These are phyloP conservation scores for Aeminium ludgeri DNA, from an alignment of 495 filamentous ascomycete genomes.

Conservation along the genomic window DNA sequence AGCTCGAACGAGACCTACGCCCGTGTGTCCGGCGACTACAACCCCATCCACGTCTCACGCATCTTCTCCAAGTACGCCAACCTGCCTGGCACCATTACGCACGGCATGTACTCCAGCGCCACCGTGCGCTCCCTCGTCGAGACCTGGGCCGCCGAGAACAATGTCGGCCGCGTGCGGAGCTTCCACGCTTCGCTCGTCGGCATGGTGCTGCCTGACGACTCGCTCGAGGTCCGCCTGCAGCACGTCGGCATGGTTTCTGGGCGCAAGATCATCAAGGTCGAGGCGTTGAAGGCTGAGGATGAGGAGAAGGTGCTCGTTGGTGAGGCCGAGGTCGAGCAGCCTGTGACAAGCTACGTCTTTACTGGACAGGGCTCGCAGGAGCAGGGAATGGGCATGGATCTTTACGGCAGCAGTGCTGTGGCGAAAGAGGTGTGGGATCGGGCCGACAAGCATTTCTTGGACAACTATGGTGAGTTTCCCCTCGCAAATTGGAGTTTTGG, in stretches of 20 bases:
- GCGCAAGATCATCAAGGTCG: slow-evolving; percentile 97
- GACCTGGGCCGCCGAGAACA: slow-evolving; percentile 98
- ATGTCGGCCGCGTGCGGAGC: slow-evolving; percentile 88
- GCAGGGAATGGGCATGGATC: slow-evolving; percentile 99
- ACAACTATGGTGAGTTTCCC: slow-evolving; percentile 74
- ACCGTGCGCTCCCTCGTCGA: slow-evolving; percentile 96
- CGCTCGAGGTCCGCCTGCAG: slow-evolving; percentile 81
- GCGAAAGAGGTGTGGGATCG: slow-evolving; percentile 97
- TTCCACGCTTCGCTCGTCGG: slow-evolving; percentile 90
- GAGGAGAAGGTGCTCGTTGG: slow-evolving; percentile 90
- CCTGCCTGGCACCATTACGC: slow-evolving; percentile 89
- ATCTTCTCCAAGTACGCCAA: slow-evolving; percentile 92
- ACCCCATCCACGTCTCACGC: slow-evolving; percentile 94
- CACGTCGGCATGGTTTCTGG: slow-evolving; percentile 96
- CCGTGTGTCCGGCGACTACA: slow-evolving; percentile 92
- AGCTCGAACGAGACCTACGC: slow-evolving; percentile 96
- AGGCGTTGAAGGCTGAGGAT: slow-evolving; percentile 79
- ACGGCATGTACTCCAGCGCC: slow-evolving; percentile 98
- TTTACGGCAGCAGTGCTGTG: slow-evolving; percentile 81
- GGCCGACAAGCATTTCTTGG: slow-evolving; percentile 92
- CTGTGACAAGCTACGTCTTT: slow-evolving; percentile 93
- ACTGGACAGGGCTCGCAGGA: slow-evolving; percentile 96
- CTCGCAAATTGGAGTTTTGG: background rate
- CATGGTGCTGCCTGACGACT: slow-evolving; percentile 95
- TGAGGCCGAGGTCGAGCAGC: slow-evolving; percentile 96